Conservation (phyloP, 106 monocot genomes). For the Phalaenopsis equestris region DNA sequence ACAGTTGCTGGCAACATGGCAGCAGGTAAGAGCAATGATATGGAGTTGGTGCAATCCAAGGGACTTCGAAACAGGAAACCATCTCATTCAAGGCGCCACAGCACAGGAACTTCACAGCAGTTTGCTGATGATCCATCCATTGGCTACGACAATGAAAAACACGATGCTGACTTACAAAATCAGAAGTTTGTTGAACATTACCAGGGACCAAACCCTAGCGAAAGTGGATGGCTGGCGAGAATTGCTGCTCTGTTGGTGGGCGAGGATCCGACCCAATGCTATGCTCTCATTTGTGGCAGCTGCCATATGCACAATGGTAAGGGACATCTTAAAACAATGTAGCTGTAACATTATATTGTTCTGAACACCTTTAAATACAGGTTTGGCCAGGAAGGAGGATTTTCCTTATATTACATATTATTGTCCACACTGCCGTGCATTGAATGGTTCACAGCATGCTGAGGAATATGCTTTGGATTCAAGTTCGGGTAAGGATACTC, state of each 20-base stretch:
- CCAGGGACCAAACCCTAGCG: slow-evolving; percentile 30
- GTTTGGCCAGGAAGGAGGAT: slow-evolving; percentile 89
- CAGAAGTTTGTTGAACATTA: slow-evolving; percentile 47
- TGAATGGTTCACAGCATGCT: slow-evolving; percentile 51
- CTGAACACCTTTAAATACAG: slow-evolving; percentile 19
- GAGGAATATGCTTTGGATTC: slow-evolving; percentile 24
- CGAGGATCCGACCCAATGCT: slow-evolving; percentile 85
- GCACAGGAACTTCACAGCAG: slow-evolving; percentile 17
- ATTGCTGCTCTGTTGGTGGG: slow-evolving; percentile 80
- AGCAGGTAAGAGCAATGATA: slow-evolving; percentile 35
- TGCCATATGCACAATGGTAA: slow-evolving; percentile 86
- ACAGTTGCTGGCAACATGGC: slow-evolving; percentile 20
- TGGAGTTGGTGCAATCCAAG: slow-evolving; percentile 29
- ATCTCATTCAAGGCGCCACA: slow-evolving; percentile 26
- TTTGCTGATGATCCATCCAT: slow-evolving; percentile 16
- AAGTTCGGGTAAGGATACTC: slow-evolving; percentile 18
- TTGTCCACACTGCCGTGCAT: slow-evolving; percentile 76
- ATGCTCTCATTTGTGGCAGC: slow-evolving; percentile 76
- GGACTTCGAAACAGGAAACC: slow-evolving; percentile 67
- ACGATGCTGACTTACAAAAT: slow-evolving; percentile 23
- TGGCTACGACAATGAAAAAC: slow-evolving; percentile 12
- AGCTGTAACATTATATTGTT: neutral
- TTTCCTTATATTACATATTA: slow-evolving; percentile 76
- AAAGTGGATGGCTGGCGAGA: slow-evolving; percentile 68
- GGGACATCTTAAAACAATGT: neutral